A percentile compares a stretch with the other conserved stretches of the same genome.
These are phyloP conservation scores for Theobroma cacao DNA, from an alignment of 345 rosid species.

Conservation along the genomic window DNA sequence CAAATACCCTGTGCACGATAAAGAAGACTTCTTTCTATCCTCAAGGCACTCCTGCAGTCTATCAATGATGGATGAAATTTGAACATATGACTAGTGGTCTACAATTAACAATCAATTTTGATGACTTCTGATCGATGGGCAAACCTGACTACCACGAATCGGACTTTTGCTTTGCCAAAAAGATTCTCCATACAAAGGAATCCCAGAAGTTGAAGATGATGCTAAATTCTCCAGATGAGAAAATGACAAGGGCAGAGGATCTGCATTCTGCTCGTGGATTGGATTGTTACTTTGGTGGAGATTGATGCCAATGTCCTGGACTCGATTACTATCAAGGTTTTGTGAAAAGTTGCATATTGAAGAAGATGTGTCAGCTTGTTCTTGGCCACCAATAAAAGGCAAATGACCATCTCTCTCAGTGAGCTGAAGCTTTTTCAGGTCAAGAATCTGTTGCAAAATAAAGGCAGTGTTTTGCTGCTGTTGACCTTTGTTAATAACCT, in stretches of 20 bases:
- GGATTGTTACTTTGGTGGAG: constrained; percentile 28
- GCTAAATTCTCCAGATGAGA: constrained; percentile 47
- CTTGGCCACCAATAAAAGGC: constrained; percentile 18
- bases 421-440: constrained; percentile 57
- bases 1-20: neutral
- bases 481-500: constrained; percentile 26
- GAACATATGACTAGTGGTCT: neutral
- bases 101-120: constrained; percentile 11
- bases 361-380: constrained; percentile 23
- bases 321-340: constrained; percentile 23
- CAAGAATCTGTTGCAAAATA: constrained; percentile 72
- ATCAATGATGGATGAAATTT: neutral
- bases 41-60: neutral
- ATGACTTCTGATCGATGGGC: constrained; percentile 9
- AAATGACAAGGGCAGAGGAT: constrained; percentile 37
- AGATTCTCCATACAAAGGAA: constrained; percentile 44
- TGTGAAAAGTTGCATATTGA: constrained; percentile 11
- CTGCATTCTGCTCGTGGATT: constrained; percentile 37
- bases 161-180: constrained; percentile 75
- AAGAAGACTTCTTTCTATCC: neutral
- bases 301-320: constrained; percentile 26
- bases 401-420: constrained; percentile 27
- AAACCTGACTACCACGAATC: constrained; percentile 42
- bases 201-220: constrained; percentile 42
- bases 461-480: constrained; percentile 33